A percentile compares a stretch with the other conserved stretches of the same genome.
Conservation (phyloP, 768 basidiomycete species). For the Amanita phalloides region DNA sequence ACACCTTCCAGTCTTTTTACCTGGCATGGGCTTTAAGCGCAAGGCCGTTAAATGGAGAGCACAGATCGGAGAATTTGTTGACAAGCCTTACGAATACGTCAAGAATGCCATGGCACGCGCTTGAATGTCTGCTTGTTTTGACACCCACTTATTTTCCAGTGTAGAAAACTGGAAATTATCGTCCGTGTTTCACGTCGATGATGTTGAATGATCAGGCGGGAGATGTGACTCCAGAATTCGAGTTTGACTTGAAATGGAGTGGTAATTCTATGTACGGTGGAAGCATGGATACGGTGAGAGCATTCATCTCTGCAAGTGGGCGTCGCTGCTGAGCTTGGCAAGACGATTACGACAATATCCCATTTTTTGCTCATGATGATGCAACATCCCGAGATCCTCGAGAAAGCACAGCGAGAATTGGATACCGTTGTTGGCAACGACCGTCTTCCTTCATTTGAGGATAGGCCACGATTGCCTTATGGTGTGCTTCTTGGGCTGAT, state of each 20-base stretch:
- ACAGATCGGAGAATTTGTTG: conserved; percentile 53
- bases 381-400: conserved; percentile 42
- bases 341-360: conserved; percentile 45
- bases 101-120: conserved; percentile 44
- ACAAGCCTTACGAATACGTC: conserved; percentile 50
- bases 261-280: conserved; percentile 77
- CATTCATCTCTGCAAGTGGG: background rate
- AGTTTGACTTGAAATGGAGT: conserved; percentile 69
- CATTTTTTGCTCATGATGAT: conserved; percentile 66
- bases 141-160: background rate
- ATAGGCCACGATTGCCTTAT: conserved; percentile 46
- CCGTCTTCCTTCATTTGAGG: conserved; percentile 49
- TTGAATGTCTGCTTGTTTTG: conserved; percentile 1
- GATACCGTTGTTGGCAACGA: conserved; percentile 45
- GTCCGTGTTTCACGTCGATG: conserved; percentile 35
- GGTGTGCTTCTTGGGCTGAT: conserved; percentile 16
- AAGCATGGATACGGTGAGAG: conserved; percentile 52
- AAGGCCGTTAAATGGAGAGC: conserved; percentile 54
- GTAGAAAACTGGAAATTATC: conserved; percentile 30
- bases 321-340: background rate
- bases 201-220: conserved; percentile 40
- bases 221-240: conserved; percentile 29
- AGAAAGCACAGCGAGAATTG: conserved; percentile 54
- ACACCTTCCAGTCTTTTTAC: conserved; percentile 53
- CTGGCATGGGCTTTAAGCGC: conserved; percentile 55